A percentile compares a stretch with the other conserved stretches of the same genome.
These are phyloP conservation scores for Chalaropsis thielavioides DNA, from an alignment of 2,329 filamentous ascomycete species.

Conservation along the genomic window DNA sequence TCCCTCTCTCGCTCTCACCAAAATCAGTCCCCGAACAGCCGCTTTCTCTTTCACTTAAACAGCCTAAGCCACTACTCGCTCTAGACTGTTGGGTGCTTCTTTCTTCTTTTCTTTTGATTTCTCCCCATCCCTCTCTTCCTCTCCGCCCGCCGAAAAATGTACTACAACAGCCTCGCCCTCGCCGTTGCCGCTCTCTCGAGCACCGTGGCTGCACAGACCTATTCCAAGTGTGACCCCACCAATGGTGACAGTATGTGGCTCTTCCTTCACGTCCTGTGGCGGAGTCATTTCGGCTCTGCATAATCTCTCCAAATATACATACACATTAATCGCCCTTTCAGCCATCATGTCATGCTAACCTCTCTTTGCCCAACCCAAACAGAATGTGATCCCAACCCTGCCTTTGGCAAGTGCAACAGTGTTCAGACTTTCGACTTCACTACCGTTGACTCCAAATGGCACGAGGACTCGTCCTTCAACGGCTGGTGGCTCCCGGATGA, in stretches of 20 bases:
- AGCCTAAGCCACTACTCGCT: neutral
- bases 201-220: constrained; percentile 41
- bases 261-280: neutral
- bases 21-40: neutral
- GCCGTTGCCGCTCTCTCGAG: constrained; percentile 29
- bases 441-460: constrained; percentile 35
- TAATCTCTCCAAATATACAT: neutral
- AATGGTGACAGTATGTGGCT: constrained; percentile 18
- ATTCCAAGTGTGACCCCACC: constrained; percentile 38
- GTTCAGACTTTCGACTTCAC: constrained; percentile 48
- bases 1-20: neutral
- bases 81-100: neutral
- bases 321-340: too few species aligned
- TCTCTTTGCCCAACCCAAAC: neutral
- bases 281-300: constrained; percentile 1
- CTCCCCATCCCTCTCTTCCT: neutral
- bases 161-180: constrained; percentile 33
- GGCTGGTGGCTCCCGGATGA: constrained; percentile 26
- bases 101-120: neutral
- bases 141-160: constrained; percentile 10
- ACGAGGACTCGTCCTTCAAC: constrained; percentile 19
- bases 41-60: neutral
- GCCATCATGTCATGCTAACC: neutral
- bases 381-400: constrained; percentile 48
- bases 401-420: constrained; percentile 34